Evolutionary conservation across 164 flowering plant genomes (phyloP).

Genomic region (Chimonanthus salicifolius): DNA sequence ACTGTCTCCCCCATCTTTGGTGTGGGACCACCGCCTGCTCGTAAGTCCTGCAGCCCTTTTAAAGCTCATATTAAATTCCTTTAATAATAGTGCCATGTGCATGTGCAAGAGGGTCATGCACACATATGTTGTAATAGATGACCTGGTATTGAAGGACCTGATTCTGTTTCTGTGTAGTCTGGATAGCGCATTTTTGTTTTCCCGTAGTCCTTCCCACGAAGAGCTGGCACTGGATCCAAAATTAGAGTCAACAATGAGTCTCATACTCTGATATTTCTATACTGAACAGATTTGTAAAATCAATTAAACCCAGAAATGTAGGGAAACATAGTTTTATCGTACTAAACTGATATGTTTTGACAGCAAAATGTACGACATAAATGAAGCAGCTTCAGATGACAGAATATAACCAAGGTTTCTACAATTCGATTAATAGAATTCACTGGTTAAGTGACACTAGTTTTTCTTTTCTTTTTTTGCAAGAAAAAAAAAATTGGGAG

Average conservation of each 20-base stretch:
- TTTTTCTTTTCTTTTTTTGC: no score
- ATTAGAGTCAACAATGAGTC: not conserved
- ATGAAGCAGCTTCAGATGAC: not conserved
- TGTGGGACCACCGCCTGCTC: constrained; percentile 71
- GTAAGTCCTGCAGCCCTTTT: constrained; percentile 66
- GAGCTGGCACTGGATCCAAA: constrained; percentile 66
- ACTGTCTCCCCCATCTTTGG: constrained; percentile 87
- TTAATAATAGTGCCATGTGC: not conserved
- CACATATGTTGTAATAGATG: constrained; percentile 5
- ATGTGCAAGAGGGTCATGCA: constrained; percentile 5
- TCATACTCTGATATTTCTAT: not conserved
- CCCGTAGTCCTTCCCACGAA: constrained; percentile 91
- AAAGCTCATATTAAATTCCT: constrained; percentile 18
- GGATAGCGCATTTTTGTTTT: constrained; percentile 86
- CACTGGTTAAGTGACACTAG: not conserved
- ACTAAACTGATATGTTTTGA: not conserved
- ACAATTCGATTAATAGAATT: not conserved
- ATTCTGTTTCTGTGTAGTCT: constrained; percentile 69
- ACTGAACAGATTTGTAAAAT: not conserved
- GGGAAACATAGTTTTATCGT: not conserved
- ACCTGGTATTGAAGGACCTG: constrained; percentile 98
- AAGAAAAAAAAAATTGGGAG: not conserved
- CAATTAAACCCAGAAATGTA: not conserved
- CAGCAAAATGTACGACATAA: not conserved
- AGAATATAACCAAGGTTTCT: not conserved